phyloP scores from a whole-genome alignment of 208 protist genomes.

The Wallacemonas sp. region DNA sequence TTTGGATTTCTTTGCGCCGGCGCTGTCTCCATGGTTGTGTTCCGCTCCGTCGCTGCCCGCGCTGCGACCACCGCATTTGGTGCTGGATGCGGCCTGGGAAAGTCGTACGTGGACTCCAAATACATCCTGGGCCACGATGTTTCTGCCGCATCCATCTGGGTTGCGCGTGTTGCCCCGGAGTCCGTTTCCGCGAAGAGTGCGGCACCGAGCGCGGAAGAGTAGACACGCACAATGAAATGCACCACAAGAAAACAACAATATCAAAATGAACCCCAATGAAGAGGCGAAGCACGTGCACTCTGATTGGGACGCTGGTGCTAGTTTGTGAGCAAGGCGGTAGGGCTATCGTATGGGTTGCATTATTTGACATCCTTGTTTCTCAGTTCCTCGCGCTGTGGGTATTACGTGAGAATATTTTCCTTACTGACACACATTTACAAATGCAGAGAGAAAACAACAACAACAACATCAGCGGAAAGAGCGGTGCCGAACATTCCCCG shows the following conservation, averaged over 20 bases:
- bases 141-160: constrained; percentile 62
- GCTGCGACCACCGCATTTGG: constrained; percentile 66
- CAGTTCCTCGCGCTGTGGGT: neutral
- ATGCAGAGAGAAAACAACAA: too few species aligned
- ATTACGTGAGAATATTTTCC: neutral
- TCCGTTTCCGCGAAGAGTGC: constrained; percentile 13
- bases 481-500: too few species aligned
- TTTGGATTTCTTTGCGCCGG: constrained; percentile 74
- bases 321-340: neutral
- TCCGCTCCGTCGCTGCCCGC: constrained; percentile 60
- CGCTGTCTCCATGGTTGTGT: constrained; percentile 59
- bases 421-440: neutral
- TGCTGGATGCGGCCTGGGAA: constrained; percentile 79
- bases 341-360: neutral
- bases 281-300: neutral
- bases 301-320: neutral
- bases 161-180: constrained; percentile 45
- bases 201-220: neutral
- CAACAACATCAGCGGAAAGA: too few species aligned
- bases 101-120: constrained; percentile 83
- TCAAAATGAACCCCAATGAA: too few species aligned
- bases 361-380: neutral
- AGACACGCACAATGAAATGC: neutral
- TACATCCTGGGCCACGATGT: constrained; percentile 87
- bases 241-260: too few species aligned